Percentiles rank a stretch among this genome's conserved stretches.
Evolutionary conservation across 2,329 filamentous ascomycete genomes (phyloP).

Genomic region (Tothia fuscella): DNA sequence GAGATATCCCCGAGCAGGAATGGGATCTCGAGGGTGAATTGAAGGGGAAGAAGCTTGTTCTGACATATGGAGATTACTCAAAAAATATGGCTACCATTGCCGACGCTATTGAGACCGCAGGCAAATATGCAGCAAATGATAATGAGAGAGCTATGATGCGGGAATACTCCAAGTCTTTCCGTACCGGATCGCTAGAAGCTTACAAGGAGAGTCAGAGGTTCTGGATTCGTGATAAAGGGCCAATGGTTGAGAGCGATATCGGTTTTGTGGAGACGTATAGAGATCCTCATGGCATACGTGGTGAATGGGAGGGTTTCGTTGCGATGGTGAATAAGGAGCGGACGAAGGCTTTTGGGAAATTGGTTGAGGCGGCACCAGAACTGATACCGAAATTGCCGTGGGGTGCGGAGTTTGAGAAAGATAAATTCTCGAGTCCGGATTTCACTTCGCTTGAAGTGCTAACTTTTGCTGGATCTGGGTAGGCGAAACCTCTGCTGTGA

Average conservation of each 20-base stretch:
- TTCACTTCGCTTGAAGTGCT: conserved; percentile 91
- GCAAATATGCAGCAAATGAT: conserved; percentile 35
- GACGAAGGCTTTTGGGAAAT: conserved; percentile 72
- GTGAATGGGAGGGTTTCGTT: conserved; percentile 42
- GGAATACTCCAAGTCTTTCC: conserved; percentile 38
- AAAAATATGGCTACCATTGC: conserved; percentile 36
- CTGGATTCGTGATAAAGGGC: conserved; percentile 42
- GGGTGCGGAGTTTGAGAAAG: conserved; percentile 83
- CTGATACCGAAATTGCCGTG: conserved; percentile 88
- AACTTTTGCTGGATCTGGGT: conserved; percentile 56
- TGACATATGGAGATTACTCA: conserved; percentile 35
- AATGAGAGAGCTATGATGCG: conserved; percentile 33
- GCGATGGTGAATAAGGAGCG: conserved; percentile 76
- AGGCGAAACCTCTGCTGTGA: conserved; percentile 10
- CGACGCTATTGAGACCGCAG: conserved; percentile 33
- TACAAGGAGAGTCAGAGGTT: conserved; percentile 39
- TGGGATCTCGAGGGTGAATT: conserved; percentile 32
- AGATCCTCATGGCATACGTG: conserved; percentile 41
- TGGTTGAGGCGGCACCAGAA: conserved; percentile 67
- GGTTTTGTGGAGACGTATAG: conserved; percentile 45
- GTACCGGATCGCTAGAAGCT: conserved; percentile 36
- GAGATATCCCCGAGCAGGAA: conserved; percentile 32
- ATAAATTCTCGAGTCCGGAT: conserved; percentile 88
- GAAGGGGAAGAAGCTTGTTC: conserved; percentile 33
- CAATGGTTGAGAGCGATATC: conserved; percentile 40